These are phyloP conservation scores for Exsudoporus frostii DNA, from an alignment of 768 basidiomycete genomes.

Conservation along the genomic window DNA sequence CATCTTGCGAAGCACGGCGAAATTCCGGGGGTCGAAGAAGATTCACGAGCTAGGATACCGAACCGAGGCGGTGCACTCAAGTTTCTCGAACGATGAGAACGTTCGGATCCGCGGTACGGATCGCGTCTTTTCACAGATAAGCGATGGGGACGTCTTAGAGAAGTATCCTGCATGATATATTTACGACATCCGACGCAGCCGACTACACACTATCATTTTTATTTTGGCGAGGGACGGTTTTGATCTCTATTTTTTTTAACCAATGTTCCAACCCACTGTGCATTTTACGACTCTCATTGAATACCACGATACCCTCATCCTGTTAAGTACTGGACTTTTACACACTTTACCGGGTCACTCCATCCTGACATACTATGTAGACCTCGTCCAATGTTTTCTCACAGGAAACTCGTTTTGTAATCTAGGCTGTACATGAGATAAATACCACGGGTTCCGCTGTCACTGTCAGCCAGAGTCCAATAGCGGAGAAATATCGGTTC, in stretches of 20 bases:
- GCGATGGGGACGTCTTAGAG: conserved; percentile 4
- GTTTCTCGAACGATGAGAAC: conserved; percentile 29
- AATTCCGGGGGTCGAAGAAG: conserved; percentile 64
- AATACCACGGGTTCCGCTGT: background rate
- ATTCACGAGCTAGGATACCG: conserved; percentile 47
- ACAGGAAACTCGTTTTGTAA: conserved; percentile 21
- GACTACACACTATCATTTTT: conserved; percentile 11
- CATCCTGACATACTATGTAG: conserved; percentile 20
- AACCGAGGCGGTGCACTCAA: conserved; percentile 4
- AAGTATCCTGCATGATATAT: conserved; percentile 22
- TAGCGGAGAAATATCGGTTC: conserved; percentile 17
- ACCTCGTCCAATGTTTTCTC: conserved; percentile 7
- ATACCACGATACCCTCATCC: conserved; percentile 36
- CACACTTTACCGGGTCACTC: conserved; percentile 16
- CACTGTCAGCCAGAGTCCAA: no score
- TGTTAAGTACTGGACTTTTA: conserved; percentile 28
- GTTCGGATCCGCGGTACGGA: conserved; percentile 8
- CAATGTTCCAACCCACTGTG: conserved; percentile 27
- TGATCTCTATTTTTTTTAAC: conserved; percentile 31
- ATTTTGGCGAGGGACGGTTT: conserved; percentile 17
- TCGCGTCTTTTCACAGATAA: conserved; percentile 6
- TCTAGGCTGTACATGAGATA: conserved; percentile 9
- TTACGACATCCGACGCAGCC: conserved; percentile 26
- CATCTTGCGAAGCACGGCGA: conserved; percentile 69
- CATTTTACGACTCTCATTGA: conserved; percentile 29